Evolutionary conservation across 495 filamentous ascomycete species (phyloP).

Genomic region (Hamigera avellanea): DNA sequence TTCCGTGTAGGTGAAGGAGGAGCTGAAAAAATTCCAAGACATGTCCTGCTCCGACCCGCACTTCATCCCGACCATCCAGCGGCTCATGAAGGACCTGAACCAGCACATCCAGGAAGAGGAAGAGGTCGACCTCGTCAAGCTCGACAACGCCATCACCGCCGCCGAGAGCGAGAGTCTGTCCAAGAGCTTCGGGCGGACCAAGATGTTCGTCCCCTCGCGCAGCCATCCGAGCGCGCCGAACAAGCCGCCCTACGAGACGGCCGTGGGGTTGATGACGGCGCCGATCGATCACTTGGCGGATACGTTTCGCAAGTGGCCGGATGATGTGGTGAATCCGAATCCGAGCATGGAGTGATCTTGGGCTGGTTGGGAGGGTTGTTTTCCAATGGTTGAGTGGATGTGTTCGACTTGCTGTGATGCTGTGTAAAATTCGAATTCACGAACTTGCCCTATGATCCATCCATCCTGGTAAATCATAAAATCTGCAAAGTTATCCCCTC

Average conservation of each 20-base stretch:
- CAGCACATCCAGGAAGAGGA: constrained; percentile 50
- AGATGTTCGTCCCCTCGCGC: constrained; percentile 46
- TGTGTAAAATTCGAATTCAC: no score
- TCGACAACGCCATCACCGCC: constrained; percentile 34
- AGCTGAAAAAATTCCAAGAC: constrained; percentile 46
- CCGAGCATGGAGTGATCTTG: constrained; percentile 2
- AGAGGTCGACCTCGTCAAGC: constrained; percentile 35
- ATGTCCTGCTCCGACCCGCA: constrained; percentile 27
- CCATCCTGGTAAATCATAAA: no score
- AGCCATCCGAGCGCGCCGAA: constrained; percentile 34
- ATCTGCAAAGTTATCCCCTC: no score
- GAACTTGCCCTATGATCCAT: no score
- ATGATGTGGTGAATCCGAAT: constrained; percentile 1
- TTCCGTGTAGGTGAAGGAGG: constrained; percentile 37
- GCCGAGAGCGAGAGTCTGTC: constrained; percentile 32
- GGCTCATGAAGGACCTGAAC: constrained; percentile 34
- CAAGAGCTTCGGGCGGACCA: constrained; percentile 41
- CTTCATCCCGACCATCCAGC: constrained; percentile 39
- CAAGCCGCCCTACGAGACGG: constrained; percentile 17
- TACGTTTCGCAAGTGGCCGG: constrained; percentile 23
- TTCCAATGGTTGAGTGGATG: no score
- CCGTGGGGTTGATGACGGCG: constrained; percentile 12
- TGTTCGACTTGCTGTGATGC: no score
- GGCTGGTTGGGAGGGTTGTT: no score
- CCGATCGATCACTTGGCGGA: constrained; percentile 16